A percentile compares a stretch with the other conserved stretches of the same genome.
Conservation (phyloP, 129 eudicot genomes). For the Deinandra increscens region DNA sequence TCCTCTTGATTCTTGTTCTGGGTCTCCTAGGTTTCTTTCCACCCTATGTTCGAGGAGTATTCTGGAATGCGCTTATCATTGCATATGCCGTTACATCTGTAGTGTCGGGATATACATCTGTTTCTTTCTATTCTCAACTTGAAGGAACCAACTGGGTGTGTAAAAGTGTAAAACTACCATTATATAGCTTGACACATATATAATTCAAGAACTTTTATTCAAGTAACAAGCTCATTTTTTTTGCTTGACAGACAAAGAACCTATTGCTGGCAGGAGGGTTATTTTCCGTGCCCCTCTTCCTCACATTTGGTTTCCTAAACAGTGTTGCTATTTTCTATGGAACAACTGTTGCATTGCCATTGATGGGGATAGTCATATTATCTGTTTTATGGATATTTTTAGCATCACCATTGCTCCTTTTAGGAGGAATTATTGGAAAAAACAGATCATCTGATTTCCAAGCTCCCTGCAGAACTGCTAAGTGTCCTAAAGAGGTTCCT, state of each 20-base stretch:
- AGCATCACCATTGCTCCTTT: conserved; percentile 47
- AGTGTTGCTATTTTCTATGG: conserved; percentile 37
- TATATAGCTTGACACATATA: not conserved
- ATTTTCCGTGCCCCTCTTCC: conserved; percentile 41
- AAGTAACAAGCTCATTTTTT: not conserved
- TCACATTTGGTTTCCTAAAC: conserved; percentile 40
- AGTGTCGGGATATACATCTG: conserved; percentile 70
- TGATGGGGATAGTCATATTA: conserved; percentile 39
- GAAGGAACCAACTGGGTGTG: conserved; percentile 75
- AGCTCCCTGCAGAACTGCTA: conserved; percentile 50
- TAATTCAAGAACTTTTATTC: conserved; percentile 6
- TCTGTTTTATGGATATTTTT: conserved; percentile 41
- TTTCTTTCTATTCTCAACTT: conserved; percentile 66
- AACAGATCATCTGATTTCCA: conserved; percentile 42
- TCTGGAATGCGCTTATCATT: conserved; percentile 46
- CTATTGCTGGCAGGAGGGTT: conserved; percentile 38
- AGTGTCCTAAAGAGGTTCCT: conserved; percentile 51
- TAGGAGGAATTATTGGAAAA: conserved; percentile 54
- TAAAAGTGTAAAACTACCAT: conserved; percentile 12
- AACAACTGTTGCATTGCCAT: conserved; percentile 47
- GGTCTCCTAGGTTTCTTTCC: conserved; percentile 43
- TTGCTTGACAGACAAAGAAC: conserved; percentile 42
- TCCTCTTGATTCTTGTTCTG: conserved; percentile 45
- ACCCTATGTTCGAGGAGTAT: conserved; percentile 59
- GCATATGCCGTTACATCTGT: conserved; percentile 50